phyloP scores from a whole-genome alignment of 1,139 yeast species.

The Protomyces gravidus region DNA sequence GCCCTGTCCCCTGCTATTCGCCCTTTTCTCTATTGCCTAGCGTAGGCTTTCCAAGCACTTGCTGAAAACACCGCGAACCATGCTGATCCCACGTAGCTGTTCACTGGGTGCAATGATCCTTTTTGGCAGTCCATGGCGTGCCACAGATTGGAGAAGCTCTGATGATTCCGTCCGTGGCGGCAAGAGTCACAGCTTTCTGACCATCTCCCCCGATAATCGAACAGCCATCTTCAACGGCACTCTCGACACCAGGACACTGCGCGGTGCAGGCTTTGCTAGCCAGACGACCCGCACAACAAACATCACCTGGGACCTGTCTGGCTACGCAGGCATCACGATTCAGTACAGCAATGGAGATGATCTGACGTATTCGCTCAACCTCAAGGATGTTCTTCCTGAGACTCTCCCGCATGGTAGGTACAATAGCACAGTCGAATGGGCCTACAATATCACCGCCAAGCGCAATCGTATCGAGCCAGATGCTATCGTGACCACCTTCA shows the following conservation, averaged over 20 bases:
- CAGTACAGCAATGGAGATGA: slow-evolving; percentile 17
- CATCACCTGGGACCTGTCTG: slow-evolving; percentile 24
- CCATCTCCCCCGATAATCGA: background rate
- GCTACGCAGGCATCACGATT: slow-evolving; percentile 24
- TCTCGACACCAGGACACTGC: slow-evolving; percentile 28
- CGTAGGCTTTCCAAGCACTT: too few relatives aligned
- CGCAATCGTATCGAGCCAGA: background rate
- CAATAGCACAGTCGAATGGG: slow-evolving; percentile 22
- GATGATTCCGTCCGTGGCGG: slow-evolving; percentile 31
- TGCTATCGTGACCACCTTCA: background rate
- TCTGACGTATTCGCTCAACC: slow-evolving; percentile 17
- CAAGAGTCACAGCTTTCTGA: slow-evolving; percentile 6
- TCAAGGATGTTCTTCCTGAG: slow-evolving; percentile 19
- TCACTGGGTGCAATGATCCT: too few relatives aligned
- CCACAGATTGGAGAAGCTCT: background rate
- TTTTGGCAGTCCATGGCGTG: too few relatives aligned
- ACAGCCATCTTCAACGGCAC: slow-evolving; percentile 27
- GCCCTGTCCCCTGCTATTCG: too few relatives aligned
- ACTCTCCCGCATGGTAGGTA: slow-evolving; percentile 4
- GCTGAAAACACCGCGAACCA: too few relatives aligned
- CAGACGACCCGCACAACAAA: slow-evolving; percentile 15
- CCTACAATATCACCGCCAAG: slow-evolving; percentile 11
- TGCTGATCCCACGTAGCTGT: too few relatives aligned
- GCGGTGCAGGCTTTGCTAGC: slow-evolving; percentile 31
- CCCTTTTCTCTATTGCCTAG: too few relatives aligned